A percentile compares a stretch with the other conserved stretches of the same genome.
Evolutionary conservation across 345 rosid species (phyloP).

Genomic region (Linum tenue): DNA sequence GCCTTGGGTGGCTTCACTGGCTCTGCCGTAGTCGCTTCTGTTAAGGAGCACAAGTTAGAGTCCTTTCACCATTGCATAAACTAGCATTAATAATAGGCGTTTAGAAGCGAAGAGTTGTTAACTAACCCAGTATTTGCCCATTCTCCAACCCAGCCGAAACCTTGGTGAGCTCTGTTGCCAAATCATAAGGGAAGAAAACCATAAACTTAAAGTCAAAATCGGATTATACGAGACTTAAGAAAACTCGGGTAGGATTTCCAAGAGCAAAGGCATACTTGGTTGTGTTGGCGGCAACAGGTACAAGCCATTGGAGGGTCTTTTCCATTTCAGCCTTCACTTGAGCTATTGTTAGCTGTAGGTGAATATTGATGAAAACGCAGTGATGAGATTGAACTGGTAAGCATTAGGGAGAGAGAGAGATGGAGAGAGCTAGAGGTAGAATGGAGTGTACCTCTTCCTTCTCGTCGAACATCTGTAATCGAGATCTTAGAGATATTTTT

Average conservation of each 20-base stretch:
- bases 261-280: conserved; percentile 43
- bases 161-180: conserved; percentile 68
- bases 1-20: conserved; percentile 1
- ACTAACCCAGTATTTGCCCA: conserved; percentile 87
- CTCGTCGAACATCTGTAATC: conserved; percentile 33
- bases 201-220: neutral
- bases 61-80: neutral
- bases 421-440: neutral
- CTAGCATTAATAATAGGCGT: neutral
- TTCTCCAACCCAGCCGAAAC: conserved; percentile 98
- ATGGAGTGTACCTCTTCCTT: conserved; percentile 51
- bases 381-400: neutral
- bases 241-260: neutral
- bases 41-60: neutral
- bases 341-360: conserved; percentile 43
- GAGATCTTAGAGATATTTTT: conserved; percentile 54
- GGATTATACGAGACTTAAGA: neutral
- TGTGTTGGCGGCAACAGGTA: conserved; percentile 71
- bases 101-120: neutral
- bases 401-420: neutral
- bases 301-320: conserved; percentile 77
- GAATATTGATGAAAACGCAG: conserved; percentile 11
- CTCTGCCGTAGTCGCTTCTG: conserved; percentile 21
- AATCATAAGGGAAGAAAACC: conserved; percentile 12
- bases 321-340: conserved; percentile 79